Percentiles rank a stretch among this genome's conserved stretches.
phyloP scores from a whole-genome alignment of 2,329 filamentous ascomycete species.

The Hymenoscyphus scutula region DNA sequence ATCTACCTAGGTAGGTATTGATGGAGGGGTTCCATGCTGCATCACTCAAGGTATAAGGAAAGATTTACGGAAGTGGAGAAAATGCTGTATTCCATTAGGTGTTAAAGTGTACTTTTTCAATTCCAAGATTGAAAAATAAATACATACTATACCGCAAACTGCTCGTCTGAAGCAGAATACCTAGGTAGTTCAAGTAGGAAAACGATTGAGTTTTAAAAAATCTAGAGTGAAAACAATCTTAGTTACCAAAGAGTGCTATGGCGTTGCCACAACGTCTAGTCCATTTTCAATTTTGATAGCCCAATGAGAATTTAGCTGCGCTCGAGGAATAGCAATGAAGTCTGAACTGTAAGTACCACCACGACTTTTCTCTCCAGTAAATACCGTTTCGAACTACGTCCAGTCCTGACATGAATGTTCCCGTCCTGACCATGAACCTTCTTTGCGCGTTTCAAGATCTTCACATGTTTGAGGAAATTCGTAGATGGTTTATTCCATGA shows the following conservation, averaged over 20 bases:
- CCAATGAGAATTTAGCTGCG: not conserved
- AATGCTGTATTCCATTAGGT: too few species aligned
- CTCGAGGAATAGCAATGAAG: not conserved
- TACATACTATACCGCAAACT: too few species aligned
- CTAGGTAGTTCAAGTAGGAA: not conserved
- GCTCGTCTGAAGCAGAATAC: not conserved
- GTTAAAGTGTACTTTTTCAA: too few species aligned
- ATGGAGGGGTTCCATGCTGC: not conserved
- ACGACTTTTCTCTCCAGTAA: not conserved
- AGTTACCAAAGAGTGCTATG: not conserved
- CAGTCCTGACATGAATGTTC: not conserved
- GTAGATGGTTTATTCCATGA: not conserved
- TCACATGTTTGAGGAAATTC: slow-evolving; percentile 1
- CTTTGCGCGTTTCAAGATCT: not conserved
- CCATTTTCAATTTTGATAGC: not conserved
- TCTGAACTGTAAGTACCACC: not conserved
- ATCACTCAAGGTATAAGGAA: too few species aligned
- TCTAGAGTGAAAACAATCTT: not conserved
- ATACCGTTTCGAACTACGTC: not conserved
- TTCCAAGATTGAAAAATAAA: too few species aligned
- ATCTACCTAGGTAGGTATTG: not conserved
- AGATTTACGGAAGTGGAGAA: too few species aligned
- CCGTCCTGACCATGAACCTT: not conserved
- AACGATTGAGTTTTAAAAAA: not conserved
- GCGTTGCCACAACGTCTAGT: not conserved